Conservation (phyloP, 371 early-diverging fungal species). For the Rozella allomycis region DNA sequence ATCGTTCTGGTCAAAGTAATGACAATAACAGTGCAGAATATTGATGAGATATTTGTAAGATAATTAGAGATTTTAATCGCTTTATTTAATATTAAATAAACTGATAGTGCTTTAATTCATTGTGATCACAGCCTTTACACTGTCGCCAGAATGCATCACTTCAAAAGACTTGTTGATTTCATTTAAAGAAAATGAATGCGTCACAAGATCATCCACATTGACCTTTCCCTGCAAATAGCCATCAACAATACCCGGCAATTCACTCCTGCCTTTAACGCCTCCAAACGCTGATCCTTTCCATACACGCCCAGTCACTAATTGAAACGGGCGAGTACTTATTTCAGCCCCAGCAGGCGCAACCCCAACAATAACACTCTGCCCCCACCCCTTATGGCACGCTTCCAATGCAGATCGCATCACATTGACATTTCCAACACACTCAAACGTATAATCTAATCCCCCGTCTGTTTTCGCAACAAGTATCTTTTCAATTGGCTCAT, state of each 20-base stretch:
- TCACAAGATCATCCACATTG: slow-evolving; percentile 63
- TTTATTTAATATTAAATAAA: no score
- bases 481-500: slow-evolving; percentile 52
- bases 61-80: no score
- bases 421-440: slow-evolving; percentile 40
- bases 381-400: slow-evolving; percentile 74
- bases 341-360: slow-evolving; percentile 83
- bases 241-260: slow-evolving; percentile 67
- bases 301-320: slow-evolving; percentile 64
- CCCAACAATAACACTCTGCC: slow-evolving; percentile 58
- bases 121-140: not conserved
- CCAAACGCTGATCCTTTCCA: slow-evolving; percentile 94
- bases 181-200: slow-evolving; percentile 47
- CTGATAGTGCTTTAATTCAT: no score
- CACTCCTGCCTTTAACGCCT: slow-evolving; percentile 80
- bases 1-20: no score
- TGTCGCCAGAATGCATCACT: slow-evolving; percentile 48
- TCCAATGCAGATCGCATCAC: slow-evolving; percentile 89
- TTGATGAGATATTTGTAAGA: no score
- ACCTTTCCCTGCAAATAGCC: slow-evolving; percentile 56
- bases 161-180: slow-evolving; percentile 83
- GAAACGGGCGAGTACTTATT: slow-evolving; percentile 78
- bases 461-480: slow-evolving; percentile 78
- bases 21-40: no score
- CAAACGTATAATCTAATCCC: slow-evolving; percentile 86